Conservation (phyloP, 148 eudicot genomes). For the Camellia sinensis region DNA sequence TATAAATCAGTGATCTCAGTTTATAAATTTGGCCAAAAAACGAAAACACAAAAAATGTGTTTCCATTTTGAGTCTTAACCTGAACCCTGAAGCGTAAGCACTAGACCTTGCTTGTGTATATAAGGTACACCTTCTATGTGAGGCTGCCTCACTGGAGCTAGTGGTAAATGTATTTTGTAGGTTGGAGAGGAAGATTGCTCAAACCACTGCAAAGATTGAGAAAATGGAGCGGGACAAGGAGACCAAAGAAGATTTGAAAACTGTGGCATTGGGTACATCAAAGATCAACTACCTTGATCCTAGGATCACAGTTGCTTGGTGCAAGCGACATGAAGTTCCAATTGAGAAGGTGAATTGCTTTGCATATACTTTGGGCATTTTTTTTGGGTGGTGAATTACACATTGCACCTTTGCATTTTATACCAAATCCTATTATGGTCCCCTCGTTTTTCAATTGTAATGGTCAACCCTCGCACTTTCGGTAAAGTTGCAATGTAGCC, state of each 20-base stretch:
- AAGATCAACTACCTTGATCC: constrained; percentile 97
- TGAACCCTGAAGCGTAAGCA: constrained; percentile 78
- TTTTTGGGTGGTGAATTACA: too few relatives aligned
- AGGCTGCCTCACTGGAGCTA: constrained; percentile 17
- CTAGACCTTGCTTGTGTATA: not conserved
- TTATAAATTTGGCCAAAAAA: too few relatives aligned
- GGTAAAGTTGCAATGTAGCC: too few relatives aligned
- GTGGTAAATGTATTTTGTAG: constrained; percentile 35
- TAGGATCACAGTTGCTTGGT: constrained; percentile 97
- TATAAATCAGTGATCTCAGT: too few relatives aligned
- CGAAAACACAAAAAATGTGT: too few relatives aligned
- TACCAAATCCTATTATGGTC: too few relatives aligned
- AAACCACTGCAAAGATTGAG: constrained; percentile 65
- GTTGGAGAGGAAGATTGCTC: constrained; percentile 73
- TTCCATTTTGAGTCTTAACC: too few relatives aligned
- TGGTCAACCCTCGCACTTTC: too few relatives aligned
- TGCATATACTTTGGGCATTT: not conserved
- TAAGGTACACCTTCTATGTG: not conserved
- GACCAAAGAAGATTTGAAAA: constrained; percentile 88
- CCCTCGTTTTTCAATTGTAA: too few relatives aligned
- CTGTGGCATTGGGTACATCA: constrained; percentile 97
- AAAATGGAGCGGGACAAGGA: constrained; percentile 79
- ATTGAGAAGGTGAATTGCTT: constrained; percentile 72
- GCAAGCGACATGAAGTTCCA: constrained; percentile 95
- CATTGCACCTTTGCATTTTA: too few relatives aligned